Evolutionary conservation across 2,329 filamentous ascomycete genomes (phyloP).

Genomic region (Xylariaceae sp.): DNA sequence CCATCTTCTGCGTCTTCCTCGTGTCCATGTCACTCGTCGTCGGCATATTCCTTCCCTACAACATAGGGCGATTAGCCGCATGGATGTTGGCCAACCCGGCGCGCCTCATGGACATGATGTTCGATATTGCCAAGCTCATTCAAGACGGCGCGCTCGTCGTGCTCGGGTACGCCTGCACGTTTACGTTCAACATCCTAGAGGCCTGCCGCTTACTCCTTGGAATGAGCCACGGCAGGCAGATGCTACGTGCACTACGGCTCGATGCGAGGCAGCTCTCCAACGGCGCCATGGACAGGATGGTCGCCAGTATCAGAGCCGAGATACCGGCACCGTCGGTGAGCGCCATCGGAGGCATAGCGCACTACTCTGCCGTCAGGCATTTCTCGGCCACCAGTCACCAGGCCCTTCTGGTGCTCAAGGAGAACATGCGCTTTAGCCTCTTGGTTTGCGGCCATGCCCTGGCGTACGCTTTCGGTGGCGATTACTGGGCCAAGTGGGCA

Average conservation of each 20-base stretch:
- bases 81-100: slow-evolving; percentile 75
- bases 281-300: slow-evolving; percentile 38
- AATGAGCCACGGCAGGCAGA: slow-evolving; percentile 25
- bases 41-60: slow-evolving; percentile 87
- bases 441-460: slow-evolving; percentile 34
- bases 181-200: slow-evolving; percentile 36
- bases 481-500: slow-evolving; percentile 33
- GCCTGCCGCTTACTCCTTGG: slow-evolving; percentile 33
- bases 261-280: slow-evolving; percentile 22
- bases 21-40: slow-evolving; percentile 80
- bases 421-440: slow-evolving; percentile 40
- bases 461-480: slow-evolving; percentile 41
- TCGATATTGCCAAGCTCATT: slow-evolving; percentile 69
- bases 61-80: slow-evolving; percentile 79
- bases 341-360: slow-evolving; percentile 50
- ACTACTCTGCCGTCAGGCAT: slow-evolving; percentile 31
- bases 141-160: slow-evolving; percentile 69
- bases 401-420: slow-evolving; percentile 57
- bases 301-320: slow-evolving; percentile 45
- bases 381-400: slow-evolving; percentile 74
- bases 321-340: slow-evolving; percentile 45
- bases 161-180: slow-evolving; percentile 49
- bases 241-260: slow-evolving; percentile 19
- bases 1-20: slow-evolving; percentile 85
- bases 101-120: slow-evolving; percentile 66